These are phyloP conservation scores for Boehmeria nivea DNA, from an alignment of 306 rosid species.

Conservation along the genomic window DNA sequence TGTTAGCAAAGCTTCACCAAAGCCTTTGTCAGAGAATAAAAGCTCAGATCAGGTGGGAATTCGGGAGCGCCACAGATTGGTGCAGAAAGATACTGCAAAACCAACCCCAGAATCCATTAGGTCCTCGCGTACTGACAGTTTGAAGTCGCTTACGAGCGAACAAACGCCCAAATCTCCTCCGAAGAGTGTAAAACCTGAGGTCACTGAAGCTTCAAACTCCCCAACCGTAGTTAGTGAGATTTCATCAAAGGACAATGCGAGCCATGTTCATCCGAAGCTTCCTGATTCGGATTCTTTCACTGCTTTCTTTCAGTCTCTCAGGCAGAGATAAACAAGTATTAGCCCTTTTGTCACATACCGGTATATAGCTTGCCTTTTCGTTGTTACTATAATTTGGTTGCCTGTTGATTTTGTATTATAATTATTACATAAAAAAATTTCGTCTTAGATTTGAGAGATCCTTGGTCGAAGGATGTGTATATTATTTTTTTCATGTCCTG, in stretches of 20 bases:
- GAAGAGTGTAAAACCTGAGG: constrained; percentile 24
- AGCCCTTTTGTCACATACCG: constrained; percentile 17
- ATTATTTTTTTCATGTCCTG: no score
- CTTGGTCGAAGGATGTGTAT: no score
- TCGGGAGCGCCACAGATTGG: constrained; percentile 1
- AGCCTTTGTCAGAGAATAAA: background rate
- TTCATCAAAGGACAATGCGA: constrained; percentile 36
- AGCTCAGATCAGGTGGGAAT: background rate
- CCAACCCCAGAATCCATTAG: background rate
- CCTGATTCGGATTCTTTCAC: constrained; percentile 70
- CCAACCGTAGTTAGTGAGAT: constrained; percentile 21
- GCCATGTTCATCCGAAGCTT: constrained; percentile 84
- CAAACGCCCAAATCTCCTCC: constrained; percentile 20
- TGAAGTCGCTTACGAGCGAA: constrained; percentile 2
- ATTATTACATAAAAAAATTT: no score
- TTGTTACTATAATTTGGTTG: no score
- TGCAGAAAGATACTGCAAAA: background rate
- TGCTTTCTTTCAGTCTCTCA: constrained; percentile 64
- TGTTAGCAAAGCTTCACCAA: background rate
- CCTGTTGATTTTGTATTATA: no score
- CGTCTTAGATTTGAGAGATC: no score
- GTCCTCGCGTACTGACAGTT: background rate
- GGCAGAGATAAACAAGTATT: no score
- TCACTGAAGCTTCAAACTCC: constrained; percentile 29
- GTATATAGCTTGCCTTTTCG: no score